phyloP scores from a whole-genome alignment of 371 early-diverging fungal species.

The Mortierella polycephala region DNA sequence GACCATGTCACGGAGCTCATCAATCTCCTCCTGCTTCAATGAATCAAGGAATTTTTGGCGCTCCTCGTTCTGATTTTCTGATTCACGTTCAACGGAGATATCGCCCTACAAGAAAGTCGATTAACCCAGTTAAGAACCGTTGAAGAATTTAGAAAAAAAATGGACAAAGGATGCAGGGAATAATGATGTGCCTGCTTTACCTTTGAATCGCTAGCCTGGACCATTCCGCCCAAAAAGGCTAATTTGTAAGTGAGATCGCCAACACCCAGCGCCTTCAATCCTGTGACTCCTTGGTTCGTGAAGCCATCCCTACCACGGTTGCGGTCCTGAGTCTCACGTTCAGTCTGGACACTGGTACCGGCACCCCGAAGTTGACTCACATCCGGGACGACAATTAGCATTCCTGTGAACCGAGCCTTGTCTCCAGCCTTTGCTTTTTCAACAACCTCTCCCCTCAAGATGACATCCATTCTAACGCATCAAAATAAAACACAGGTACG shows the following conservation, averaged over 20 bases:
- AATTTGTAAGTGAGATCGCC: constrained; percentile 94
- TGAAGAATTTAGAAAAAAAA: constrained; percentile 53
- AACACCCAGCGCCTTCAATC: constrained; percentile 89
- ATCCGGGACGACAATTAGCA: constrained; percentile 96
- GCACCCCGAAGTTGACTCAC: constrained; percentile 83
- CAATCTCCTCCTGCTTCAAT: constrained; percentile 78
- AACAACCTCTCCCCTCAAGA: constrained; percentile 95
- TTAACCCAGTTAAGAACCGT: neutral
- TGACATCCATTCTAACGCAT: constrained; percentile 88
- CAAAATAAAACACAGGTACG: neutral
- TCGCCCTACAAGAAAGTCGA: constrained; percentile 13
- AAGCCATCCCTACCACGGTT: constrained; percentile 72
- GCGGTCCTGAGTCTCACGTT: constrained; percentile 69
- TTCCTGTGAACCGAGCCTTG: constrained; percentile 92
- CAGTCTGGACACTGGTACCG: constrained; percentile 61
- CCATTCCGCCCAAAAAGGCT: constrained; percentile 90
- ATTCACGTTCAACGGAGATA: constrained; percentile 29
- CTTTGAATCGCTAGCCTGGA: constrained; percentile 69
- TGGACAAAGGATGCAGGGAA: neutral
- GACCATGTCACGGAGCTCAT: constrained; percentile 81
- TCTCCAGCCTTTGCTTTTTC: constrained; percentile 99
- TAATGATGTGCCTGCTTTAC: constrained; percentile 14
- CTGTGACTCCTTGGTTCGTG: constrained; percentile 83
- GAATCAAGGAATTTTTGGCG: constrained; percentile 68
- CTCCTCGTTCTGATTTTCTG: constrained; percentile 68